Conservation (phyloP, 2,329 filamentous ascomycete genomes). For the Fusarium setosum region DNA sequence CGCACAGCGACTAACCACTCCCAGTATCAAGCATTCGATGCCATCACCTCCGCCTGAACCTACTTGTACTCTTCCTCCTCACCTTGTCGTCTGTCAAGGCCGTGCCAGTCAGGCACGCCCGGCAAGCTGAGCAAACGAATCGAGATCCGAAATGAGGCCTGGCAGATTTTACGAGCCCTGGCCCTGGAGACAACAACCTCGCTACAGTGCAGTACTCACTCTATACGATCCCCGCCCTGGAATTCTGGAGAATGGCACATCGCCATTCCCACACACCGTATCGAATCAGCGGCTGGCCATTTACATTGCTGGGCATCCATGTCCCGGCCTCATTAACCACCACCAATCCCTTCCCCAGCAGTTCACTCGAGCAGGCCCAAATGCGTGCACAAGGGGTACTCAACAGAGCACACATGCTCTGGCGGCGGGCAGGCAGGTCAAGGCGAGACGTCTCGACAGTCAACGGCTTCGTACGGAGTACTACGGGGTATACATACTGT, state of each 20-base stretch:
- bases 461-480: conserved; percentile 11
- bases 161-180: conserved; percentile 21
- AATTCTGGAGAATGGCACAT: conserved; percentile 37
- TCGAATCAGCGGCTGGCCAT: conserved; percentile 34
- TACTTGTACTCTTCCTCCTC: not conserved
- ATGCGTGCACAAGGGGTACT: not conserved
- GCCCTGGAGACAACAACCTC: conserved; percentile 14
- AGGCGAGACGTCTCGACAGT: conserved; percentile 12
- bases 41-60: conserved; percentile 7
- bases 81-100: not conserved
- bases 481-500: conserved; percentile 2
- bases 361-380: conserved; percentile 8
- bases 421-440: conserved; percentile 6
- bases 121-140: conserved; percentile 19
- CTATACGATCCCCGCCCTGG: conserved; percentile 24
- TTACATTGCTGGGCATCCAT: conserved; percentile 17
- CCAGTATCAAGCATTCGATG: conserved; percentile 14
- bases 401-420: conserved; percentile 2
- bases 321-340: conserved; percentile 8
- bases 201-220: conserved; percentile 9
- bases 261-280: conserved; percentile 23
- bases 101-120: conserved; percentile 2
- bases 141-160: conserved; percentile 25
- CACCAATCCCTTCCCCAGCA: conserved; percentile 13
- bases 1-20: conserved; percentile 23